phyloP scores from a whole-genome alignment of 108 stramenopile genomes.

The Conticribra guillardii region DNA sequence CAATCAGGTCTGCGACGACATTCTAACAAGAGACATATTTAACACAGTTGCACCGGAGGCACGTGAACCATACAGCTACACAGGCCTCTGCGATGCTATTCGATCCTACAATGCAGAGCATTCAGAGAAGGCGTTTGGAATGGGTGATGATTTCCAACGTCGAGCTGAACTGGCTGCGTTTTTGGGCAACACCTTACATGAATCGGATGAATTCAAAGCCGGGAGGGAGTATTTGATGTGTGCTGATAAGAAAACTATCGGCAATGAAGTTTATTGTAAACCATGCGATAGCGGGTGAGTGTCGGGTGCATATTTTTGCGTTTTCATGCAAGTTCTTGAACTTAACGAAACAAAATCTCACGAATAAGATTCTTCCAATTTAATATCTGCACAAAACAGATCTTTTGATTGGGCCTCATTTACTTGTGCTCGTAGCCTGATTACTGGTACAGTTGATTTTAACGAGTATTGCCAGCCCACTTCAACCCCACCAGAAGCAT shows the following conservation, averaged over 20 bases:
- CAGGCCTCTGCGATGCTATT: constrained; percentile 36
- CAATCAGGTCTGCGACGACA: constrained; percentile 33
- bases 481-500: constrained; percentile 26
- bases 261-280: constrained; percentile 32
- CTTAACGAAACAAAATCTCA: no score
- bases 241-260: constrained; percentile 16
- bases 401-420: constrained; percentile 30
- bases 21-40: constrained; percentile 17
- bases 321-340: no score
- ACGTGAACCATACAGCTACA: constrained; percentile 20
- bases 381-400: no score
- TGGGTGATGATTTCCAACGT: constrained; percentile 25
- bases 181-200: constrained; percentile 36
- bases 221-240: constrained; percentile 38
- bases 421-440: constrained; percentile 12
- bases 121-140: constrained; percentile 38
- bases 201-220: constrained; percentile 31
- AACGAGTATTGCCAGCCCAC: constrained; percentile 35
- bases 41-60: constrained; percentile 20
- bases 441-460: constrained; percentile 13
- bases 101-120: constrained; percentile 33
- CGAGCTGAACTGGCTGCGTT: constrained; percentile 31
- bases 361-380: no score
- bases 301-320: no score
- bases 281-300: constrained; percentile 36